A percentile compares a stretch with the other conserved stretches of the same genome.
Conservation (phyloP, 202 grass and related monocot species). For the Elaeis oleifera region DNA sequence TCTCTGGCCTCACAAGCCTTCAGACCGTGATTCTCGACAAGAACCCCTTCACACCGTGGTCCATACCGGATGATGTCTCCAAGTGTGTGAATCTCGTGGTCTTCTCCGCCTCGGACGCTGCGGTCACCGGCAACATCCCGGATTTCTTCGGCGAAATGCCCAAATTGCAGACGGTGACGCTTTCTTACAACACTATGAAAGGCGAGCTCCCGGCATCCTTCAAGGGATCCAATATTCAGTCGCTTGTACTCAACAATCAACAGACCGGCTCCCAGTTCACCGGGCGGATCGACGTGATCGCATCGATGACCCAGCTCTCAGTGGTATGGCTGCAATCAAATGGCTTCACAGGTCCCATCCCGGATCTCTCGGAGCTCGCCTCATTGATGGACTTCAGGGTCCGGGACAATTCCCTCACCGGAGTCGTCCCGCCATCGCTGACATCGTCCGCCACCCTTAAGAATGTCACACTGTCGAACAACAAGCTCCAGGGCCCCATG, state of each 20-base stretch:
- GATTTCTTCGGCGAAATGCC: conserved; percentile 35
- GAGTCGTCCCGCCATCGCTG: conserved; percentile 53
- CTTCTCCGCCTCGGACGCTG: conserved; percentile 60
- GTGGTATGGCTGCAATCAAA: conserved; percentile 81
- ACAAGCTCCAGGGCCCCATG: conserved; percentile 65
- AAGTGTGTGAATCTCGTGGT: conserved; percentile 25
- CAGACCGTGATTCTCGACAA: conserved; percentile 46
- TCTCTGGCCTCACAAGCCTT: conserved; percentile 44
- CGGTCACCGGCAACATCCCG: conserved; percentile 19
- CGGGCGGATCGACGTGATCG: conserved; percentile 52
- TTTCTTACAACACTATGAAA: conserved; percentile 69
- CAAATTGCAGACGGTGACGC: conserved; percentile 36
- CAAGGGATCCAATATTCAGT: conserved; percentile 31
- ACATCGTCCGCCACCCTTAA: conserved; percentile 28
- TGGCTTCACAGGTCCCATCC: conserved; percentile 64
- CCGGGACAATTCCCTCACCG: conserved; percentile 74
- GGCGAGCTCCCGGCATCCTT: conserved; percentile 45
- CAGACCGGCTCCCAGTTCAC: conserved; percentile 41
- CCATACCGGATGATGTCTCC: conserved; percentile 24
- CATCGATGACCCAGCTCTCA: conserved; percentile 41
- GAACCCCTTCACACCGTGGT: conserved; percentile 48
- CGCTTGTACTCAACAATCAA: conserved; percentile 79
- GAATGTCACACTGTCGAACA: conserved; percentile 54
- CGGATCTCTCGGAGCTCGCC: conserved; percentile 41
- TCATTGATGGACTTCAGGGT: conserved; percentile 56